A percentile compares a stretch with the other conserved stretches of the same genome.
phyloP scores from a whole-genome alignment of 164 flowering plant species.

The Buxus sempervirens region DNA sequence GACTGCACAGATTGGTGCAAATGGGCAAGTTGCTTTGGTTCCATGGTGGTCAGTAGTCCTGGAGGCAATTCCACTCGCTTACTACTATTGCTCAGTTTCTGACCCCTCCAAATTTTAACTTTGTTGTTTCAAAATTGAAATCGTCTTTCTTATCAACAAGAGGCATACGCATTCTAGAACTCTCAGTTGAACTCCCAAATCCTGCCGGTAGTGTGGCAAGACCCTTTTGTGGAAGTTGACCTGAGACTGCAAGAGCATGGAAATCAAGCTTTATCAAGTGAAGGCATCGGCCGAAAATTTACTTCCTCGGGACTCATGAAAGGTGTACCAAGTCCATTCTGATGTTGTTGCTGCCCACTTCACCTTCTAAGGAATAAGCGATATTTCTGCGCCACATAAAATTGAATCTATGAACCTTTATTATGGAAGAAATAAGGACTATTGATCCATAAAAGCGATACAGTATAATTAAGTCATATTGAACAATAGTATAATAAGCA shows the following conservation, averaged over 20 bases:
- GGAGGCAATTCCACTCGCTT: conserved; percentile 55
- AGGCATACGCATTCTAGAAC: conserved; percentile 37
- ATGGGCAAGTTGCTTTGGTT: conserved; percentile 52
- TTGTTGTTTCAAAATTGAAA: conserved; percentile 58
- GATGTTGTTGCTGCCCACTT: conserved; percentile 58
- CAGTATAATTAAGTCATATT: background rate
- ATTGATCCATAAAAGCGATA: too few relatives aligned
- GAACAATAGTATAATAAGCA: background rate
- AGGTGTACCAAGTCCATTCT: conserved; percentile 30
- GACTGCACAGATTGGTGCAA: conserved; percentile 48
- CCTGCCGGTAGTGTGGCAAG: conserved; percentile 65
- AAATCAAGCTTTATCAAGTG: conserved; percentile 50
- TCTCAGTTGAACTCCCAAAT: conserved; percentile 35
- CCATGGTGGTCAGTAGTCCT: conserved; percentile 66
- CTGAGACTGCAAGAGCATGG: conserved; percentile 54
- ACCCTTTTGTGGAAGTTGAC: conserved; percentile 58
- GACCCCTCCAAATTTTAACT: conserved; percentile 43
- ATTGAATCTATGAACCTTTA: conserved; percentile 3
- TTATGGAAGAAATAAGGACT: background rate
- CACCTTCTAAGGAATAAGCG: conserved; percentile 65
- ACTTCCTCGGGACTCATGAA: conserved; percentile 47
- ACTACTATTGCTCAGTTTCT: conserved; percentile 21
- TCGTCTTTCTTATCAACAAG: conserved; percentile 56
- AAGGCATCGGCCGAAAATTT: conserved; percentile 41
- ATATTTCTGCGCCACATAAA: conserved; percentile 53